Evolutionary conservation across 2,329 filamentous ascomycete species (phyloP), one percentile per base, ranked within the genome.

Genomic region (Rutstroemia sp.): DNA sequence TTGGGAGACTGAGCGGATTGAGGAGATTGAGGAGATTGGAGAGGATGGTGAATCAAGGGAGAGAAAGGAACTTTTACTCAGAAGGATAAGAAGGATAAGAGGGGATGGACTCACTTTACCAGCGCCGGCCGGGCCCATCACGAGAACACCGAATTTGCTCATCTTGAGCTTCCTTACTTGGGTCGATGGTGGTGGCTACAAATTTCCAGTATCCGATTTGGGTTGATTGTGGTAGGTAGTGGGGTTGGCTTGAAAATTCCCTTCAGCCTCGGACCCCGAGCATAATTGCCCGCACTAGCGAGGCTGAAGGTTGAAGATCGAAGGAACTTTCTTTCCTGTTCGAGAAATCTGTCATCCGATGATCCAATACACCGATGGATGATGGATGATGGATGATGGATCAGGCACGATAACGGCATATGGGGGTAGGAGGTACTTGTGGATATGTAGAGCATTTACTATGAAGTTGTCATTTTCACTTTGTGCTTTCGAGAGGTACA

Each of bases 41-140:
- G 5, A 23, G 1, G 23, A 23, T 23, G 25, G 7, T 5, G 16
- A 16, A 8, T 10, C 12, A 5, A 51, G 57, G 19, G 51, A 40
- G 25, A 6, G 12, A 36, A 47, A 52, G 54, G 75, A 63, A 73
- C 25, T n/a, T 38, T 19, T 30, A 10, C 2, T 30, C 27, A 10
- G 27, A 30, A 30, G 27, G 27, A 30, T 8, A 30, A 10, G 27
- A 30, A 30, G 27, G 27, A 30, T 8, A 30, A 12, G 27, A 30
- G 7, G 27, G 27, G 8, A 25, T 30, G 17, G 30, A 53, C 51
- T 39, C 42, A 87, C 85, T 80, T 96, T 99, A 75, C 94, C 94
- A 21, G 91, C 92, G 64, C 92, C 94, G 19, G 94, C 92, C 59
- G 92, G 94, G 71, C 94, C 94, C 87, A 97, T 96, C 59, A 97